Evolutionary conservation across 2,329 filamentous ascomycete genomes (phyloP), one percentile per base, ranked within the genome.

Genomic region (Neopestalotiopsis sp.): DNA sequence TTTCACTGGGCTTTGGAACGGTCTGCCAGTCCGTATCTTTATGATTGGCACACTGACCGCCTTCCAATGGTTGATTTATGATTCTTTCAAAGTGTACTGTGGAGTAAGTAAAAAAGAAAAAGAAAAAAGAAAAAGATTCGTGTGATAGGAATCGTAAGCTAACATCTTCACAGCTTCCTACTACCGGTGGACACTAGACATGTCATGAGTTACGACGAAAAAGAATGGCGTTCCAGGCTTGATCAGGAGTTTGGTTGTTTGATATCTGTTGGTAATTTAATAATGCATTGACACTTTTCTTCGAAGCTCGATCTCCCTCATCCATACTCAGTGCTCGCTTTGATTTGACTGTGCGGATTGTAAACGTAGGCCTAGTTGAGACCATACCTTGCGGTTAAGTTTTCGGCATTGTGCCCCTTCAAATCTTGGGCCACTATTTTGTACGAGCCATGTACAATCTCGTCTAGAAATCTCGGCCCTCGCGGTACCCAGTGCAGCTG

Each of bases 11-110:
- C 85, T 97, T 30, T 97, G 94, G 94, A 96, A 95, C 76, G 94
- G 94, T 4, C 83, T 97, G 52, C 91, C 92, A 0, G 91, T 97
- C 62, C 80, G 86, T 68, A 97, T 97, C 76, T 89, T 96, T 75
- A 97, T 97, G 94, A 93, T 95, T 72, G 92, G 91, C 72, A 91
- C 89, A 45, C 78, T 91, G 78, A 95, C 92, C 28, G 93, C 92
- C 69, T 83, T 96, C 71, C 94, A 97, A 83, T 97, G 93, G 93
- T 92, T 95, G 90, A 95, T 94, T 78, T 95, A 94, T 82, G 91
- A 69, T 49, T 69, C 68, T 20, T 69, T 69, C 66, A 69, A 69
- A 66, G 68, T 69, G 14, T 65, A 62, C 13, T 59, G 60, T 28
- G 68, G 68, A 9, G 68, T 67, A 64, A 69, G 68, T 64, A 9